phyloP scores from a whole-genome alignment of 345 rosid species.

The Citrus maxima region DNA sequence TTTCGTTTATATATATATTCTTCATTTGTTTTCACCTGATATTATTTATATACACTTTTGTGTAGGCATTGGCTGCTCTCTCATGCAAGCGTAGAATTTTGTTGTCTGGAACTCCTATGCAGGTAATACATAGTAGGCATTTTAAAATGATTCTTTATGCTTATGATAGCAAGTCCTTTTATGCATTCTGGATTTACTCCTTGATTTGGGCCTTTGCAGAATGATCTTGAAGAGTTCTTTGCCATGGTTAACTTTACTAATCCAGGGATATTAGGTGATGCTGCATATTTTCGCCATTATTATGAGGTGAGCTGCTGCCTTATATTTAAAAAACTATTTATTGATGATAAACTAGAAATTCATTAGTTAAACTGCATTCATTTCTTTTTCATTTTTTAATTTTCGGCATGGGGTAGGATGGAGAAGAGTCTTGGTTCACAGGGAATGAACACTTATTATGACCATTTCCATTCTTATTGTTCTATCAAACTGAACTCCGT shows the following conservation, averaged over 20 bases:
- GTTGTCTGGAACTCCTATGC: slow-evolving; percentile 99
- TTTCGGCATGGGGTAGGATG: neutral
- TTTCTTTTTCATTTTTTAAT: neutral
- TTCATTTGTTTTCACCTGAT: slow-evolving; percentile 9
- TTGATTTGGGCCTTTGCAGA: slow-evolving; percentile 43
- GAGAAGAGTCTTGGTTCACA: neutral
- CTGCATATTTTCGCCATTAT: slow-evolving; percentile 82
- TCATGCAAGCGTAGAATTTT: slow-evolving; percentile 85
- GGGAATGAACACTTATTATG: neutral
- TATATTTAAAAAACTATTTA: slow-evolving; percentile 5
- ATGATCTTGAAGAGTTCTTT: slow-evolving; percentile 97
- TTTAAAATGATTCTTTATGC: slow-evolving; percentile 11
- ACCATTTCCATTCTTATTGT: neutral
- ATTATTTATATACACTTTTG: slow-evolving; percentile 16
- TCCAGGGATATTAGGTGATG: slow-evolving; percentile 90
- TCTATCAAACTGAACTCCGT: neutral
- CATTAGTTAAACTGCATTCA: neutral
- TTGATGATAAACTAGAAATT: neutral
- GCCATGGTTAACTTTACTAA: slow-evolving; percentile 99
- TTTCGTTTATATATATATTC: neutral
- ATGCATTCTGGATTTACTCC: slow-evolving; percentile 5
- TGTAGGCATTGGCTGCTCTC: slow-evolving; percentile 88
- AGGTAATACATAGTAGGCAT: slow-evolving; percentile 39
- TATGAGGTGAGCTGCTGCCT: slow-evolving; percentile 59
- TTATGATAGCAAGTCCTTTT: slow-evolving; percentile 4